Percentiles rank a stretch among this genome's conserved stretches.
Evolutionary conservation across 2,329 filamentous ascomycete species (phyloP).

Genomic region (Thyridium curvatum): DNA sequence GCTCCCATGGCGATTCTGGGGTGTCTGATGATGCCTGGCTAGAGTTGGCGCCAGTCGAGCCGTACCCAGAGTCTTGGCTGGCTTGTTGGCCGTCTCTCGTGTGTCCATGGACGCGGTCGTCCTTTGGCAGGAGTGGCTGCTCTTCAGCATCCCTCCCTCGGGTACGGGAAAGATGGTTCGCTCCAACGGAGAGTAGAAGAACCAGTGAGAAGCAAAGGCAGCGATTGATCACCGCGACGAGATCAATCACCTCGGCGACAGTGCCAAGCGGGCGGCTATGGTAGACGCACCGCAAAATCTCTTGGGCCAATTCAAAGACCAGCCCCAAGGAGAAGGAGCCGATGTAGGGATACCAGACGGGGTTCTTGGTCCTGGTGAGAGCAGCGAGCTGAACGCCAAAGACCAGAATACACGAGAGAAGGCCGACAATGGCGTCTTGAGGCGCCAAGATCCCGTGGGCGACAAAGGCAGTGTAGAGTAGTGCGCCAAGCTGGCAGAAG

Average conservation of each 20-base stretch:
- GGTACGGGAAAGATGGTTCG: slow-evolving; percentile 5
- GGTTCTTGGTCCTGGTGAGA: slow-evolving; percentile 41
- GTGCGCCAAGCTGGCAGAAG: slow-evolving; percentile 35
- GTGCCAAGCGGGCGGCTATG: slow-evolving; percentile 1
- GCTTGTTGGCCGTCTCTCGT: slow-evolving; percentile 6
- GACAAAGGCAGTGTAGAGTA: slow-evolving; percentile 28
- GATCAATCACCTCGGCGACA: slow-evolving; percentile 17
- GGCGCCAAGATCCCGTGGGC: slow-evolving; percentile 32
- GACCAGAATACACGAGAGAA: slow-evolving; percentile 56
- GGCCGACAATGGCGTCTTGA: slow-evolving; percentile 47
- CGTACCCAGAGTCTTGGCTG: slow-evolving; percentile 24
- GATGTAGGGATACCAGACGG: slow-evolving; percentile 57
- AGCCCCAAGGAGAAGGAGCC: slow-evolving; percentile 56
- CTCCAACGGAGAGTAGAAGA: slow-evolving; percentile 22
- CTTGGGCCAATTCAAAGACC: slow-evolving; percentile 43
- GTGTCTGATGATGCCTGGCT: slow-evolving; percentile 20
- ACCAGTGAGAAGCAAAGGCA: slow-evolving; percentile 25
- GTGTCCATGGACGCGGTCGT: slow-evolving; percentile 18
- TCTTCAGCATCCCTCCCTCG: slow-evolving; percentile 43
- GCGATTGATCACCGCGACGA: slow-evolving; percentile 22
- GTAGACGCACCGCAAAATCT: slow-evolving; percentile 12
- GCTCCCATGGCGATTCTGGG: slow-evolving; percentile 49
- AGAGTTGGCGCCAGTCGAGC: slow-evolving; percentile 24
- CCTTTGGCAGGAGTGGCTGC: slow-evolving; percentile 48
- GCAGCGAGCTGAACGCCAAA: slow-evolving; percentile 55